Conservation (phyloP, 176 grass and related monocot species). For the Rhynchospora pubera region DNA sequence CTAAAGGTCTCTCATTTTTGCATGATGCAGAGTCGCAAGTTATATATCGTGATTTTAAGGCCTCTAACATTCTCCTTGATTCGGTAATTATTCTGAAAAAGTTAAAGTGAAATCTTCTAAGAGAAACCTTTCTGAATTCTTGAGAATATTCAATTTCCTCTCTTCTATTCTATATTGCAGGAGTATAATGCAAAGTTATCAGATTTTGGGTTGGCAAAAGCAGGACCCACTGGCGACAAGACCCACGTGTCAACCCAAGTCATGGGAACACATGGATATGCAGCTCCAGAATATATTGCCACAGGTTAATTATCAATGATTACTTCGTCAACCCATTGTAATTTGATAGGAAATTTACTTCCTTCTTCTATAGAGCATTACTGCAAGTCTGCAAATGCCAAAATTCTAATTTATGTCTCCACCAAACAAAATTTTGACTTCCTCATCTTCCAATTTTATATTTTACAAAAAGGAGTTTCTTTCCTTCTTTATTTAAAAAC, state of each 20-base stretch:
- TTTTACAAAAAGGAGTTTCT: background rate
- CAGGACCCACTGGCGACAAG: slow-evolving; percentile 88
- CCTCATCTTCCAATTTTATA: background rate
- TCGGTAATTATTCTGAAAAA: slow-evolving; percentile 35
- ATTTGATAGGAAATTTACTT: background rate
- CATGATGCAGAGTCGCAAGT: slow-evolving; percentile 83
- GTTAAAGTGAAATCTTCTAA: background rate
- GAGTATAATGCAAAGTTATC: slow-evolving; percentile 91
- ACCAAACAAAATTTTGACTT: background rate
- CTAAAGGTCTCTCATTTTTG: slow-evolving; percentile 91
- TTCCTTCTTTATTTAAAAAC: background rate
- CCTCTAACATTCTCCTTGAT: slow-evolving; percentile 98
- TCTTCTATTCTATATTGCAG: slow-evolving; percentile 32
- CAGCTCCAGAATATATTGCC: slow-evolving; percentile 92
- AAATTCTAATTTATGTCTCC: background rate
- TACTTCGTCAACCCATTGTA: background rate
- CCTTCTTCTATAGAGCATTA: background rate
- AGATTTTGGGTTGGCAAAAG: slow-evolving; percentile 98
- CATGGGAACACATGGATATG: slow-evolving; percentile 97
- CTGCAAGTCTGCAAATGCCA: background rate
- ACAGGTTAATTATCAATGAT: slow-evolving; percentile 47
- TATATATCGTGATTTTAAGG: slow-evolving; percentile 98
- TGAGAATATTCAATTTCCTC: background rate
- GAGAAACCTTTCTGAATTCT: background rate
- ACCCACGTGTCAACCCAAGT: slow-evolving; percentile 99